Evolutionary conservation across 2,329 filamentous ascomycete genomes (phyloP).

Genomic region (Cladosporium sp.): DNA sequence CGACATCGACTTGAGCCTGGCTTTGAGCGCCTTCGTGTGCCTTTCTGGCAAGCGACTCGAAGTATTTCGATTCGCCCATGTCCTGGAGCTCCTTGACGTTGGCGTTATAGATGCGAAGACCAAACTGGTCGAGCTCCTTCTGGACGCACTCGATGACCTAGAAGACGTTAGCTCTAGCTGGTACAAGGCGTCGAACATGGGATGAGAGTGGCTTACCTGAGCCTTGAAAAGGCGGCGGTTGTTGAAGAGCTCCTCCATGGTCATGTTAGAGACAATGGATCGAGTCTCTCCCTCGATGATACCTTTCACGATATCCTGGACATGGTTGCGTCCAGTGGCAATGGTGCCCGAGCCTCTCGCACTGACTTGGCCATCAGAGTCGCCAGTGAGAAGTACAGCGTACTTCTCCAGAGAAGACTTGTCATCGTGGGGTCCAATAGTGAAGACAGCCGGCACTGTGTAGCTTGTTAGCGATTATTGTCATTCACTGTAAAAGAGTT

Average conservation of each 20-base stretch:
- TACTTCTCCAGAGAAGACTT: slow-evolving; percentile 74
- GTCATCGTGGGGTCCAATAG: slow-evolving; percentile 76
- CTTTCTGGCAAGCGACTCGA: slow-evolving; percentile 77
- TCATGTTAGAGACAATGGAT: slow-evolving; percentile 81
- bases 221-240: slow-evolving; percentile 73
- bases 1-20: slow-evolving; percentile 67
- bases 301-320: slow-evolving; percentile 83
- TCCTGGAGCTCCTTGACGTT: slow-evolving; percentile 88
- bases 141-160: slow-evolving; percentile 62
- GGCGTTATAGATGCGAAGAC: slow-evolving; percentile 65
- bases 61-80: slow-evolving; percentile 78
- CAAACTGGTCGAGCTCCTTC: slow-evolving; percentile 76
- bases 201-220: background rate
- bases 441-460: slow-evolving; percentile 75
- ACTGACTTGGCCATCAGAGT: slow-evolving; percentile 49
- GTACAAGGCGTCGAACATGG: too few relatives aligned
- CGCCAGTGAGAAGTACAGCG: slow-evolving; percentile 72
- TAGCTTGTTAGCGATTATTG: background rate
- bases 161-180: slow-evolving; percentile 40
- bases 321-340: slow-evolving; percentile 59
- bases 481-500: background rate
- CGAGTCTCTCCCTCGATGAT: slow-evolving; percentile 88
- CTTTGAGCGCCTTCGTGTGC: slow-evolving; percentile 83
- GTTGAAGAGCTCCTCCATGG: slow-evolving; percentile 88
- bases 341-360: slow-evolving; percentile 39